Percentiles rank a stretch among this genome's conserved stretches.
Conservation (phyloP, 2,329 filamentous ascomycete genomes). For the Penicillium sp. region DNA sequence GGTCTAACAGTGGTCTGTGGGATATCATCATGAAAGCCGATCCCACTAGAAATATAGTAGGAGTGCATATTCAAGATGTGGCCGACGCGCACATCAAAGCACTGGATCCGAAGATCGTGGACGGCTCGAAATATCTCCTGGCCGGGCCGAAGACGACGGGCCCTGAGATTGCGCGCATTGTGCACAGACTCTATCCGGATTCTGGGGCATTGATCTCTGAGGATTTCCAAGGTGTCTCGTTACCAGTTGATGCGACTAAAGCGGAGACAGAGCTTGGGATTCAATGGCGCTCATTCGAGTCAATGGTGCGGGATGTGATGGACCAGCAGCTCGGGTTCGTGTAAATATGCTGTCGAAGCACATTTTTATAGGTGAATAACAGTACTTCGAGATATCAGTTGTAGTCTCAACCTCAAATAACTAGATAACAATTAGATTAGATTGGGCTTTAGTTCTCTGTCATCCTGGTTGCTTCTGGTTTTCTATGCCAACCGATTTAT, state of each 20-base stretch:
- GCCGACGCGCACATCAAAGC: slow-evolving; percentile 29
- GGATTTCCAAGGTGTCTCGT: background rate
- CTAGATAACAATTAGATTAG: background rate
- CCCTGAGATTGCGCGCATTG: slow-evolving; percentile 20
- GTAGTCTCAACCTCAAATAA: background rate
- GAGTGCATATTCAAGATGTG: slow-evolving; percentile 29
- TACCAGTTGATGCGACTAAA: slow-evolving; percentile 17
- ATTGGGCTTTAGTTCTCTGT: background rate
- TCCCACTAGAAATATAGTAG: background rate
- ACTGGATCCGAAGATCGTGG: slow-evolving; percentile 15
- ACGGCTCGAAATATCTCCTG: slow-evolving; percentile 25
- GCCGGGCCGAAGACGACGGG: slow-evolving; percentile 7
- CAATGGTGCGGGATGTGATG: slow-evolving; percentile 22
- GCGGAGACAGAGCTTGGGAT: slow-evolving; percentile 26
- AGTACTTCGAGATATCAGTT: background rate
- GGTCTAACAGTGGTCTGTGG: slow-evolving; percentile 20
- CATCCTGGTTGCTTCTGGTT: background rate
- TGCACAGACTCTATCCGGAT: slow-evolving; percentile 16
- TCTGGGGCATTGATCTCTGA: slow-evolving; percentile 13
- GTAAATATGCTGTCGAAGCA: background rate
- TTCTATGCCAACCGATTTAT: background rate
- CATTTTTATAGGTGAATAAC: background rate
- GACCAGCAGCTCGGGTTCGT: slow-evolving; percentile 23
- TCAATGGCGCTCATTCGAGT: slow-evolving; percentile 22
- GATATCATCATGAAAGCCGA: slow-evolving; percentile 16